Evolutionary conservation across 768 basidiomycete species (phyloP).

Genomic region (Naganishia randhawae): DNA sequence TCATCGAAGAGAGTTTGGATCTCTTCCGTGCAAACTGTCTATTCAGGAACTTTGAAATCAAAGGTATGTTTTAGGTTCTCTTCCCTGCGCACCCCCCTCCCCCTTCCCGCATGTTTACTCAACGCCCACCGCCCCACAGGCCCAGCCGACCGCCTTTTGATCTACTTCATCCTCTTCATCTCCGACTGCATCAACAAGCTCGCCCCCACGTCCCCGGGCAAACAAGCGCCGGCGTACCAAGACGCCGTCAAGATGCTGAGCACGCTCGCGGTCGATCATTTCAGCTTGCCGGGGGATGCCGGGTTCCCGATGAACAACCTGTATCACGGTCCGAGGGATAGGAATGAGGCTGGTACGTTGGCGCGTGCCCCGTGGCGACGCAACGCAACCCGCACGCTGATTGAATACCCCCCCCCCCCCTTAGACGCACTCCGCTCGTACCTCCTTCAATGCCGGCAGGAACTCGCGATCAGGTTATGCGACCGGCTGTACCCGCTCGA

Average conservation of each 20-base stretch:
- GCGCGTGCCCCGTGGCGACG: neutral
- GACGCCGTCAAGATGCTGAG: slow-evolving; percentile 82
- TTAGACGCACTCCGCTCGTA: slow-evolving; percentile 85
- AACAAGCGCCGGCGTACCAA: slow-evolving; percentile 57
- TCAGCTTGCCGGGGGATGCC: slow-evolving; percentile 91
- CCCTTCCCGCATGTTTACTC: neutral
- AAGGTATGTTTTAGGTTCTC: slow-evolving; percentile 53
- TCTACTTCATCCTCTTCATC: slow-evolving; percentile 94
- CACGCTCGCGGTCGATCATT: slow-evolving; percentile 87
- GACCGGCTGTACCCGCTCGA: slow-evolving; percentile 73
- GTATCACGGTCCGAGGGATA: slow-evolving; percentile 72
- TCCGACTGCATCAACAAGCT: slow-evolving; percentile 95
- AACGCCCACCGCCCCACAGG: neutral
- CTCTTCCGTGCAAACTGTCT: slow-evolving; percentile 98
- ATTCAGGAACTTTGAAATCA: slow-evolving; percentile 99
- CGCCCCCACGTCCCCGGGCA: slow-evolving; percentile 56
- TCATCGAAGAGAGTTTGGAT: slow-evolving; percentile 91
- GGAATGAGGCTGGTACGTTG: slow-evolving; percentile 72
- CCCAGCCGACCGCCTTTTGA: slow-evolving; percentile 88
- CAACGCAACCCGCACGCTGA: too few species aligned
- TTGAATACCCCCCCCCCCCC: too few species aligned
- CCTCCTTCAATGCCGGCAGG: slow-evolving; percentile 86
- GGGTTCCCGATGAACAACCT: slow-evolving; percentile 89
- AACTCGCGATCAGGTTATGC: slow-evolving; percentile 77
- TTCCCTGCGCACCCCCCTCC: neutral